Evolutionary conservation across 2,329 filamentous ascomycete species (phyloP), one percentile per base, ranked within the genome.

Genomic region (Pseudopithomyces chartarum): DNA sequence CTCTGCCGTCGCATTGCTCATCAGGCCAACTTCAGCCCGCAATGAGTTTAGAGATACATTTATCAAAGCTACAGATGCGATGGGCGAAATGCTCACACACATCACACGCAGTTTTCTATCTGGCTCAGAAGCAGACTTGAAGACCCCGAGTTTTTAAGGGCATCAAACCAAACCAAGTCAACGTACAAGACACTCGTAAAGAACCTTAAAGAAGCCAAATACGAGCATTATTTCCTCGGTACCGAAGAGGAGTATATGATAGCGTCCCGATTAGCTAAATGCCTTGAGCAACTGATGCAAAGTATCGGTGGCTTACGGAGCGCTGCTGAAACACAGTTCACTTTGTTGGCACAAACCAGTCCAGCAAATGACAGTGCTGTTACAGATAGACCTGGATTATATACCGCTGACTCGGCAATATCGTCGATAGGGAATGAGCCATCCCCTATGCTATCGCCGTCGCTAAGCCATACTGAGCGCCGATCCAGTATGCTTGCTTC

Each of bases 281-380:
- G 91, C 63, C 85, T 98, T 67, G 91, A 96, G 73, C 87, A 86
- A 45, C 82, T 98, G 26, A 88, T 91, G 4, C 93, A 97, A 73
- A 92, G 92, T 62, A 89, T 97, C 62, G 93, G 94, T 73, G 95
- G 94, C 7, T 79, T 99, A 68, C 85, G 92, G 62, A 97, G 92
- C 79, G 92, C 95, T 33, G 91, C 95, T 23, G 85, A 90, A 56
- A 93, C 92, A 20, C 94, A 99, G 69, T 96, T 98, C 70, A 85
- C 89, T 15, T 83, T 98, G 32, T 81, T 97, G 33, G 87, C 88
- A 58, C 90, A 95, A 70, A 80, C 74, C 6, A 63, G 69, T 59
- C 46, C 64, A 55, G 56, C 63, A 20, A 58, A 43, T 60, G 63
- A 46, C 57, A 43, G 64, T 53, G 47, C 64, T 2, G 58, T 51